phyloP scores from a whole-genome alignment of 176 grass and related monocot species.

The Panicum miliaceum region DNA sequence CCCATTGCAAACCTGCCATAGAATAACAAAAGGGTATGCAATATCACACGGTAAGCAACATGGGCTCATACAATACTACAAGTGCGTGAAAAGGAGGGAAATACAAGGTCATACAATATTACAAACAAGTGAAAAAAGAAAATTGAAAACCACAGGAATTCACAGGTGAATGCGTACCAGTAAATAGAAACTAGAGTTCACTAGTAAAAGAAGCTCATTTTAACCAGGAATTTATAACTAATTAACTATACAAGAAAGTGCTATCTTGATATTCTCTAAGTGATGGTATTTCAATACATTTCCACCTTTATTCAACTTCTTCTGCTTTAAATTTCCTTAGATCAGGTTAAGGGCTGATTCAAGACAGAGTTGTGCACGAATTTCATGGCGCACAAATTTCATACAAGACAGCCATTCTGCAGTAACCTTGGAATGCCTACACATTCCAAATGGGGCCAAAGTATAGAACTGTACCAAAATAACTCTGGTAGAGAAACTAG shows the following conservation, averaged over 20 bases:
- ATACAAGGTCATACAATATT: not conserved
- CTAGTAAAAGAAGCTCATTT: not conserved
- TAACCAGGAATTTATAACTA: not conserved
- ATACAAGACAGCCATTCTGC: not conserved
- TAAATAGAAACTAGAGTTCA: not conserved
- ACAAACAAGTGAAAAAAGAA: not conserved
- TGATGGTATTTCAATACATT: not conserved
- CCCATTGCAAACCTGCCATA: slow-evolving; percentile 49
- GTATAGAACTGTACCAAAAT: not conserved
- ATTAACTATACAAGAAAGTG: not conserved
- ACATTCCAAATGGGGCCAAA: not conserved
- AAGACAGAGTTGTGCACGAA: not conserved
- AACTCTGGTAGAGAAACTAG: not conserved
- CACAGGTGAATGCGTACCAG: not conserved
- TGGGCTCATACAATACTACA: not conserved
- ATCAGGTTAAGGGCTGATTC: not conserved
- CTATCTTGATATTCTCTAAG: not conserved
- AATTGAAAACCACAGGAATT: not conserved
- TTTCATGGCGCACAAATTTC: not conserved
- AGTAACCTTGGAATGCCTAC: not conserved
- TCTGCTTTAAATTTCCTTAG: not conserved
- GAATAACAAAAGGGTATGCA: not conserved
- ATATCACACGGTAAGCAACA: not conserved
- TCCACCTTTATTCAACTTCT: not conserved
- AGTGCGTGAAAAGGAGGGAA: not conserved